These are phyloP conservation scores for Hyphodiscus hymeniophilus DNA, from an alignment of 495 filamentous ascomycete genomes.

Conservation along the genomic window DNA sequence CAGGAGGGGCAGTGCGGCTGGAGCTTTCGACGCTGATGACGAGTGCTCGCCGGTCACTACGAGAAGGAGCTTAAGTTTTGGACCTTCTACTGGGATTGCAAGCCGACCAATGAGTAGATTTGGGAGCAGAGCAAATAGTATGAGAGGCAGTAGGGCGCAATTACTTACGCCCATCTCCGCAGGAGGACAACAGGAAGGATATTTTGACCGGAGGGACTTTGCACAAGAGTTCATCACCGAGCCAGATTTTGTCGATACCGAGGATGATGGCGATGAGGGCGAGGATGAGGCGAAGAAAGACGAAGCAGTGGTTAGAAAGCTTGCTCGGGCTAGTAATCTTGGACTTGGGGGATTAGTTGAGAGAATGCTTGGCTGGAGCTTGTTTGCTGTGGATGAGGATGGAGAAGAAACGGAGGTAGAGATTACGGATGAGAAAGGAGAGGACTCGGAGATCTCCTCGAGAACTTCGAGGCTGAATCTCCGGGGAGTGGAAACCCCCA, in stretches of 20 bases:
- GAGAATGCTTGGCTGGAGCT: constrained; percentile 61
- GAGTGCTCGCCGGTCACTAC: constrained; percentile 27
- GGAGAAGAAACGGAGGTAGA: constrained; percentile 36
- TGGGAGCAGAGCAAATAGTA: constrained; percentile 36
- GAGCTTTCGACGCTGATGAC: constrained; percentile 27
- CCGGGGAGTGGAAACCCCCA: constrained; percentile 21
- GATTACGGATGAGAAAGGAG: constrained; percentile 29
- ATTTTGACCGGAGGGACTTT: constrained; percentile 30
- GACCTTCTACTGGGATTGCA: constrained; percentile 10
- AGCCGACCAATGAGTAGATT: constrained; percentile 22
- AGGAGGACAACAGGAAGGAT: constrained; percentile 33
- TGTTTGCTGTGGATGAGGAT: constrained; percentile 68
- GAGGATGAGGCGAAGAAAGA: constrained; percentile 34
- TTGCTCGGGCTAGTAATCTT: constrained; percentile 51
- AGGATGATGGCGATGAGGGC: constrained; percentile 33
- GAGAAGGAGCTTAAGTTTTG: constrained; percentile 19
- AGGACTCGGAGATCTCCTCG: constrained; percentile 28
- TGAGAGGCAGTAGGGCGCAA: constrained; percentile 32
- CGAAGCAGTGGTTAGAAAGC: constrained; percentile 45
- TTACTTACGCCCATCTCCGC: constrained; percentile 19
- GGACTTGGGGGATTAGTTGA: constrained; percentile 73
- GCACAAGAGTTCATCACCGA: constrained; percentile 31
- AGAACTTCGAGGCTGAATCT: constrained; percentile 23
- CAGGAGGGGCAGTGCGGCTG: constrained; percentile 18
- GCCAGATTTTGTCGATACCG: constrained; percentile 53